Percentiles rank a stretch among this genome's conserved stretches.
These are phyloP conservation scores for Solanum piurae DNA, from an alignment of 257 asterid species.

Conservation along the genomic window DNA sequence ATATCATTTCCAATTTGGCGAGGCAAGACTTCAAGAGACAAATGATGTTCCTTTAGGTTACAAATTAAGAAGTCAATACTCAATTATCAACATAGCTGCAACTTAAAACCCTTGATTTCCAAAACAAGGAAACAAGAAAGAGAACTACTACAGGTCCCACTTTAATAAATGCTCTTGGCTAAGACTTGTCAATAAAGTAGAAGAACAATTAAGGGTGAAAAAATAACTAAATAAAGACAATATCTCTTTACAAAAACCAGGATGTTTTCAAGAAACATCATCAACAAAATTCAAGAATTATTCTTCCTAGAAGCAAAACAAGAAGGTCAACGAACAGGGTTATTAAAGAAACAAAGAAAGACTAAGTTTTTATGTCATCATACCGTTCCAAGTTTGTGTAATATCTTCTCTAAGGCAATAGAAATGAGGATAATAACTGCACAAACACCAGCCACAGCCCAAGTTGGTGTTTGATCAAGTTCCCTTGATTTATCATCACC, in stretches of 20 bases:
- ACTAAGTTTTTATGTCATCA: not conserved
- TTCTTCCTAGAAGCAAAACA: not conserved
- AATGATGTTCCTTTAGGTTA: not conserved
- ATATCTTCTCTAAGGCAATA: constrained; percentile 54
- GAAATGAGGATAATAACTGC: constrained; percentile 65
- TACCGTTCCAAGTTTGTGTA: constrained; percentile 75
- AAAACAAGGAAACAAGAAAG: not conserved
- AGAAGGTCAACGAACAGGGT: not conserved
- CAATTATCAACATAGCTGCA: not conserved
- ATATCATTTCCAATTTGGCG: not conserved
- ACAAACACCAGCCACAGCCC: constrained; percentile 93
- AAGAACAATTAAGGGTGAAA: not conserved
- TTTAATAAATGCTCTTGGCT: not conserved
- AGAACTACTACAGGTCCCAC: not conserved
- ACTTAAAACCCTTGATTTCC: not conserved
- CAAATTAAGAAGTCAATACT: not conserved
- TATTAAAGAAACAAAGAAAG: not conserved
- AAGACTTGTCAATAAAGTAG: not conserved
- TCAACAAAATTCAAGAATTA: not conserved
- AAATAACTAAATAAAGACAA: not conserved
- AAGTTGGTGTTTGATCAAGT: constrained; percentile 76
- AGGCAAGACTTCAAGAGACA: not conserved
- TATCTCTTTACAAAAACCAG: not conserved
- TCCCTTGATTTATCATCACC: constrained; percentile 15
- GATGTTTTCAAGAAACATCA: not conserved